Evolutionary conservation across 2,329 filamentous ascomycete genomes (phyloP).

Genomic region (Hypoxylon sp.): DNA sequence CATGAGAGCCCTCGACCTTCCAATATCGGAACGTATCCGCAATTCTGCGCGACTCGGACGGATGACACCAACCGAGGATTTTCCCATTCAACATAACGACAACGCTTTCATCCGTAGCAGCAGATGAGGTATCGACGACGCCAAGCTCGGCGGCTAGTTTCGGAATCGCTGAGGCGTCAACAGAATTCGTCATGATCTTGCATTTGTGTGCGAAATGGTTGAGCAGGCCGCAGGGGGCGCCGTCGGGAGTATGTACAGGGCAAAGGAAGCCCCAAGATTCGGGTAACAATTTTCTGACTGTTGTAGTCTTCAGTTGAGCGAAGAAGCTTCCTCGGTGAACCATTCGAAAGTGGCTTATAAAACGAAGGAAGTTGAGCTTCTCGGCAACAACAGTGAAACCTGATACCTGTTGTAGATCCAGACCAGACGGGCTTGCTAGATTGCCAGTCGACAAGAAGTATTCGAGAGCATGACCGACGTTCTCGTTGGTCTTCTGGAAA

Average conservation of each 20-base stretch:
- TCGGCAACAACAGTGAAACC: conserved; percentile 97
- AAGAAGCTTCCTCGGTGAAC: conserved; percentile 99
- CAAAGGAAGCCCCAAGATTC: conserved; percentile 99
- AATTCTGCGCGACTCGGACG: conserved; percentile 83
- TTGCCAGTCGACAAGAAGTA: conserved; percentile 99
- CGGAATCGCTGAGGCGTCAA: conserved; percentile 82
- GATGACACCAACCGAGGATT: conserved; percentile 90
- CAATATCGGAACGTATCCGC: conserved; percentile 90
- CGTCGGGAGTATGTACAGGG: conserved; percentile 97
- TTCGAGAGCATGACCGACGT: conserved; percentile 86
- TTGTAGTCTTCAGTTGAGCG: conserved; percentile 95
- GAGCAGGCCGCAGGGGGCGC: conserved; percentile 90
- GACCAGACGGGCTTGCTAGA: conserved; percentile 86
- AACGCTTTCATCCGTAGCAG: conserved; percentile 84
- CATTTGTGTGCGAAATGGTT: conserved; percentile 98
- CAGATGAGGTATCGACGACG: conserved; percentile 79
- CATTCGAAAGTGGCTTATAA: conserved; percentile 99
- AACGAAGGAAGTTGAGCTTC: conserved; percentile 98
- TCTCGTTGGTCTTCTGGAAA: conserved; percentile 85
- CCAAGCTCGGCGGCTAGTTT: conserved; percentile 83
- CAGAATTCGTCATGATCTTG: conserved; percentile 80
- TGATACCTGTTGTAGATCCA: conserved; percentile 94
- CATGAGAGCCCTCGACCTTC: conserved; percentile 90
- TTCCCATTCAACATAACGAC: conserved; percentile 91
- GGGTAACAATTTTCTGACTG: conserved; percentile 92